phyloP scores from a whole-genome alignment of 306 rosid genomes.

The Prunus persica region Prunus_persica_NCBIv2 NC_034012.1:24328001-24328500 shows the following conservation, averaged over 20 bases:
- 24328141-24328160: background rate
- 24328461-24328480: slow-evolving; percentile 75
- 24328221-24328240: background rate
- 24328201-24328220: background rate
- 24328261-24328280: no score
- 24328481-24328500: slow-evolving; percentile 50
- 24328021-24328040: no score
- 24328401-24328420: no score
- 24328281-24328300: no score
- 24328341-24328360: background rate
- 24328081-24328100: slow-evolving; percentile 82
- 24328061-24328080: slow-evolving; percentile 68
- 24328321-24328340: background rate
- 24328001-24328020: slow-evolving; percentile 20
- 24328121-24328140: background rate
- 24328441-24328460: background rate
- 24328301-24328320: no score
- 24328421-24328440: no score
- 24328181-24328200: background rate
- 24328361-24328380: no score
- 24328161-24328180: no score
- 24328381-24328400: no score
- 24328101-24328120: slow-evolving; percentile 97
- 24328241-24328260: no score
- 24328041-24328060: no score